phyloP scores from a whole-genome alignment of 1,284 basidiomycete genomes.

The Trametes sp. region DNA sequence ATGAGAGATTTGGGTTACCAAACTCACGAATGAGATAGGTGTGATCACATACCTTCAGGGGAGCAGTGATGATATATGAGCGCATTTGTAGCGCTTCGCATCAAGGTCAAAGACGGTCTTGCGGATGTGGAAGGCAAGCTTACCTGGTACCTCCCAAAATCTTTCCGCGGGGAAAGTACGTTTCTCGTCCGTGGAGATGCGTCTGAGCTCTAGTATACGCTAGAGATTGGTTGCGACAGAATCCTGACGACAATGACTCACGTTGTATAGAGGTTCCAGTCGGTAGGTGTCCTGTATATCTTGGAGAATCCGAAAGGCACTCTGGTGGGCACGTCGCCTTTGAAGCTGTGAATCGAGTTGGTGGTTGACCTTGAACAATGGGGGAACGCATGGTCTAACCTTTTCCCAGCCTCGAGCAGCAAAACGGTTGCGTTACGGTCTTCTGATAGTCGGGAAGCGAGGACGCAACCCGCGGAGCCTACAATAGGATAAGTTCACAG shows the following conservation, averaged over 20 bases:
- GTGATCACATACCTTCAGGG: constrained; percentile 11
- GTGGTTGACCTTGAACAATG: neutral
- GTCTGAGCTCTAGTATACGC: constrained; percentile 10
- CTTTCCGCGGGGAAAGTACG: constrained; percentile 14
- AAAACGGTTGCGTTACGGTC: constrained; percentile 22
- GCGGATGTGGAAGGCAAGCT: neutral
- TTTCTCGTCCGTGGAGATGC: neutral
- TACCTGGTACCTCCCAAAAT: constrained; percentile 22
- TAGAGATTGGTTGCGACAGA: no score
- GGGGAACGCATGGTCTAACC: neutral
- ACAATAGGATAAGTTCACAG: constrained; percentile 22
- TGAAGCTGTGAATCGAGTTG: constrained; percentile 8
- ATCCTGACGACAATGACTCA: constrained; percentile 1
- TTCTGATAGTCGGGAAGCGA: constrained; percentile 29
- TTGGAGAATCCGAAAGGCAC: constrained; percentile 17
- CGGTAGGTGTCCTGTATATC: constrained; percentile 10
- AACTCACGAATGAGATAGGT: no score
- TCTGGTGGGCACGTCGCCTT: neutral
- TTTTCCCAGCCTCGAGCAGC: constrained; percentile 24
- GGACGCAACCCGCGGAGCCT: constrained; percentile 35
- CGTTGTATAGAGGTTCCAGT: constrained; percentile 18
- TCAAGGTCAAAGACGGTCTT: neutral
- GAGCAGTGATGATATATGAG: constrained; percentile 17
- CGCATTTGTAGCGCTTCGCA: constrained; percentile 16
- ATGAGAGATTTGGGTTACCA: neutral